A percentile compares a stretch with the other conserved stretches of the same genome.
These are phyloP conservation scores for Trichopus zeylanicus DNA, from an alignment of 116 monocot genomes.

Conservation along the genomic window DNA sequence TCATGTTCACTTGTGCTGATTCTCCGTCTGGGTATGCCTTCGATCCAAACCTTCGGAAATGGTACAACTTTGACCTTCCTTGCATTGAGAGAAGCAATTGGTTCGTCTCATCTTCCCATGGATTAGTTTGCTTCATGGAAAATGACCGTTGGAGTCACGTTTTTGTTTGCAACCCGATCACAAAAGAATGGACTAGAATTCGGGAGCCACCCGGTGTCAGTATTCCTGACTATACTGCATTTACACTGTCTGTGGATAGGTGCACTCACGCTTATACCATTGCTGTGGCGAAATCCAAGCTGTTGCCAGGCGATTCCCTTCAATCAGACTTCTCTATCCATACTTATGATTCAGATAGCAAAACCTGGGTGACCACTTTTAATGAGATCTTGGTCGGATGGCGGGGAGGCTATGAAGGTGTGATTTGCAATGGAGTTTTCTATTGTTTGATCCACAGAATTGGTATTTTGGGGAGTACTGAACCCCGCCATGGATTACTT, in stretches of 20 bases:
- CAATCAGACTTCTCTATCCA: conserved; percentile 68
- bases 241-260: conserved; percentile 49
- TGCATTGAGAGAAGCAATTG: conserved; percentile 74
- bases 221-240: conserved; percentile 59
- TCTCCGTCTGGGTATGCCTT: conserved; percentile 53
- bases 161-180: conserved; percentile 84
- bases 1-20: conserved; percentile 80
- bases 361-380: conserved; percentile 39
- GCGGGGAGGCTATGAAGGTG: conserved; percentile 86
- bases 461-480: conserved; percentile 39
- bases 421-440: conserved; percentile 63
- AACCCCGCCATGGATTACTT: conserved; percentile 54
- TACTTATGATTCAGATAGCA: conserved; percentile 46
- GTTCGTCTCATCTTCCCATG: conserved; percentile 66
- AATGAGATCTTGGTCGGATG: conserved; percentile 60
- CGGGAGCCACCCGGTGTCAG: conserved; percentile 40
- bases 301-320: conserved; percentile 59
- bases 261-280: conserved; percentile 38
- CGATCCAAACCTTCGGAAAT: conserved; percentile 71
- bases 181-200: conserved; percentile 43
- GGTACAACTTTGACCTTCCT: conserved; percentile 77
- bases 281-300: conserved; percentile 56
- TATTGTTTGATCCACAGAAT: conserved; percentile 73
- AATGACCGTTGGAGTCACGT: conserved; percentile 47
- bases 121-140: conserved; percentile 93